Evolutionary conservation across 176 grass and related monocot genomes (phyloP).

Genomic region (Ananas comosus): DNA sequence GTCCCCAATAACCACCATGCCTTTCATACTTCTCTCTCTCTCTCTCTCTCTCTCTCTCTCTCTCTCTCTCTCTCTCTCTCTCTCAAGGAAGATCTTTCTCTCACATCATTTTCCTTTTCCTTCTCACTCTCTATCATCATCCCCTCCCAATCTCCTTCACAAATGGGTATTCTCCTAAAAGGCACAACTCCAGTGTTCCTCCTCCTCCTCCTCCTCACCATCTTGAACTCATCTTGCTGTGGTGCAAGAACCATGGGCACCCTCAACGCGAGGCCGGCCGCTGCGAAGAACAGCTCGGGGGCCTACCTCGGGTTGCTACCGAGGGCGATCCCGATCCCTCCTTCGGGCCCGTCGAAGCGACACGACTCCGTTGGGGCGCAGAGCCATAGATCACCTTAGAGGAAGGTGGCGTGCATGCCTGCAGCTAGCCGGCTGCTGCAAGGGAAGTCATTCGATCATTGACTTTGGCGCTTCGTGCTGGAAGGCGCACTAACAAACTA

Average conservation of each 20-base stretch:
- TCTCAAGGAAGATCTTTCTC: too few relatives aligned
- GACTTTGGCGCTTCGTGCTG: too few relatives aligned
- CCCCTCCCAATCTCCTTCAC: background rate
- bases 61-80: too few relatives aligned
- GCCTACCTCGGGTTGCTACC: conserved; percentile 62
- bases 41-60: too few relatives aligned
- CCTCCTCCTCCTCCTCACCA: conserved; percentile 23
- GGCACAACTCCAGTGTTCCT: background rate
- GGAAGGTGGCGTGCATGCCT: too few relatives aligned
- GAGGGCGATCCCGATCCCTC: conserved; percentile 33
- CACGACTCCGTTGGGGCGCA: conserved; percentile 76
- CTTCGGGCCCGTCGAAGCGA: conserved; percentile 58
- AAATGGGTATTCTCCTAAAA: conserved; percentile 5
- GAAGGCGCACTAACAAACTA: too few relatives aligned
- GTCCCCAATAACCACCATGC: too few relatives aligned
- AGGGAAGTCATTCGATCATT: too few relatives aligned
- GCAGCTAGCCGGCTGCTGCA: too few relatives aligned
- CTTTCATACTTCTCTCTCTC: too few relatives aligned
- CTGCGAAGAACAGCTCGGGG: conserved; percentile 20
- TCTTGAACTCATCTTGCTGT: conserved; percentile 22
- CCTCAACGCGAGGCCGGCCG: conserved; percentile 38
- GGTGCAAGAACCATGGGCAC: conserved; percentile 52
- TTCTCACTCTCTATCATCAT: background rate
- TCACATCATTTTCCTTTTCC: too few relatives aligned
- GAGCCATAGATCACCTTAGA: conserved; percentile 17